A percentile compares a stretch with the other conserved stretches of the same genome.
These are phyloP conservation scores for Micractinium sp. DNA, from an alignment of 139 green algal genomes.

Conservation along the genomic window DNA sequence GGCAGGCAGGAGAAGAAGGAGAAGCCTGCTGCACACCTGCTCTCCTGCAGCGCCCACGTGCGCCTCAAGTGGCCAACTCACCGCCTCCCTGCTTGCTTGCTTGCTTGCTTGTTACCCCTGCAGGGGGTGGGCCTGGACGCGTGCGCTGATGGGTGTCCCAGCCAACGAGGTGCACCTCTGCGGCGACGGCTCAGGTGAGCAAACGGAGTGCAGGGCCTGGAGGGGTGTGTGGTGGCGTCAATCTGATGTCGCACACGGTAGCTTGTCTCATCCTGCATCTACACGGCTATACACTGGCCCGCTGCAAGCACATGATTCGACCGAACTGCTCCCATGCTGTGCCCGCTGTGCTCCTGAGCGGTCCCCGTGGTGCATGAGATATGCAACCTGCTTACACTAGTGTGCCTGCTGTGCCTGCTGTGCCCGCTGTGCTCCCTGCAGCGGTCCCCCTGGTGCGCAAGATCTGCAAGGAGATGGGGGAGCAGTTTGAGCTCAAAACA, in stretches of 20 bases:
- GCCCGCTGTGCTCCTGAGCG: too few relatives aligned
- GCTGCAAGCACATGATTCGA: too few relatives aligned
- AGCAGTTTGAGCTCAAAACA: slow-evolving; percentile 67
- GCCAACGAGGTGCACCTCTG: slow-evolving; percentile 94
- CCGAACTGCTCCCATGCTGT: neutral
- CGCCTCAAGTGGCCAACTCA: neutral
- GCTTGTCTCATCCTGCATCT: neutral
- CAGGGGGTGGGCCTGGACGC: slow-evolving; percentile 95
- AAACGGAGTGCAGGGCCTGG: too few relatives aligned
- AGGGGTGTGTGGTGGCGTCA: too few relatives aligned
- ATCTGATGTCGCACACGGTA: too few relatives aligned
- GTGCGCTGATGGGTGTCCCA: slow-evolving; percentile 85
- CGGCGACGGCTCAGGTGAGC: slow-evolving; percentile 75
- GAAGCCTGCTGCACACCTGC: neutral
- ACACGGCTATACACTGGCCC: too few relatives aligned
- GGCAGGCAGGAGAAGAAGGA: too few relatives aligned
- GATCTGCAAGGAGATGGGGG: slow-evolving; percentile 65
- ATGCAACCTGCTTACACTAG: too few relatives aligned
- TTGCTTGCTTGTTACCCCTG: neutral
- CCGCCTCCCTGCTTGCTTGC: neutral
- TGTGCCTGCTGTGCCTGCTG: too few relatives aligned
- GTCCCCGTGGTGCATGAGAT: too few relatives aligned
- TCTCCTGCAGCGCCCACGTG: neutral
- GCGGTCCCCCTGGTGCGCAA: slow-evolving; percentile 78
- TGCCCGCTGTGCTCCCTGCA: neutral